Evolutionary conservation across 2,329 filamentous ascomycete species (phyloP), one percentile per base, ranked within the genome.

Genomic region (Penicillium sp.): DNA sequence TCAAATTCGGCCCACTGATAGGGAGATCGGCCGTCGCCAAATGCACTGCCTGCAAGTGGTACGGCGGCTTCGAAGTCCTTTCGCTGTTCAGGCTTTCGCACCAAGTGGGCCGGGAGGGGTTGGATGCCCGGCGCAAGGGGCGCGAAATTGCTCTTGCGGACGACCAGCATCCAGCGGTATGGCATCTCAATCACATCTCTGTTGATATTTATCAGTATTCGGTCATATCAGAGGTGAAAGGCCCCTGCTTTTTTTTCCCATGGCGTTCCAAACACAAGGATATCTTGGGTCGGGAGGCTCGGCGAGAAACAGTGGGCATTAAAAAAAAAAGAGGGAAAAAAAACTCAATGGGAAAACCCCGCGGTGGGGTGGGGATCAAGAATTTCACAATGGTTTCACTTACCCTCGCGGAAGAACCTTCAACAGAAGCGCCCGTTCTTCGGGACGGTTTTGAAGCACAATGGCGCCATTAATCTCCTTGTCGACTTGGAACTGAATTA

Each of bases 401-500:
- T 85, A 92, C 86, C 90, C 90, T 71, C 89, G 87, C 31, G 94
- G 93, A 63, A 97, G 79, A 59, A 96, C 83, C 65, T 96, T 90
- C 36, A 97, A 75, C 24, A 97, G 79, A 19, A 96, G 75, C 52
- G 82, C 89, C 69, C 89, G 83, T 76, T 96, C 93, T 50, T 85
- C 85, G 16, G 76, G 77, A 55, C 90, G 81, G 62, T 96, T 97
- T 75, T 96, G 90, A 21, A 94, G 81, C 44, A 99, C 87, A 50
- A 91, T 81, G 48, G 92, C 94, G 33, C 92, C 94, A 74, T 96
- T 96, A 37, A 97, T 94, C 52, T 97, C 90, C 87, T 70, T 87
- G 84, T 74, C 88, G 79, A 70, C 89, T 73, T 99, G 94, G 69
- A 94, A 84, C 71, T 99, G 94, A 60, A 94, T 89, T 28, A 93